Evolutionary conservation across 2,329 filamentous ascomycete species (phyloP), one percentile per base, ranked within the genome.

Genomic region (Clarireedia paspali): DNA sequence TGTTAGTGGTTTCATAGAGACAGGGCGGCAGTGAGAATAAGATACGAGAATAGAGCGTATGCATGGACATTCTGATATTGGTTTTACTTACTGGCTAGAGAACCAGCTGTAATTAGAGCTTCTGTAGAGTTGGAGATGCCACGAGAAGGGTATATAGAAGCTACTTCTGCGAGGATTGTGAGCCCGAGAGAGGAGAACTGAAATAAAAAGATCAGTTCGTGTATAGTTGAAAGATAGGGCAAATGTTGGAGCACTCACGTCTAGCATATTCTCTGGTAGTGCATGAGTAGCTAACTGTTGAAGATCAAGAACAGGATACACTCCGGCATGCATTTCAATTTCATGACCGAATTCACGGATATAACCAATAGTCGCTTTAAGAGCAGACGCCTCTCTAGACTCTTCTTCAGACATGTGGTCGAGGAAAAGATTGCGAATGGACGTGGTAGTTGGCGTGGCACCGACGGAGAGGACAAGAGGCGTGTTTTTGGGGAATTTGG

Each of bases 201-300:
- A 44, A n/a, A 9, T 57, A 55, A 12, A 14, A 10, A 12, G 1
- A 66, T 57, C 53, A 63, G 58, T 7, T 61, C 10, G 62, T 50
- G 6, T 60, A 61, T 36, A 12, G 1, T 4, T 27, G 6, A 14
- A 15, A 6, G 24, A 6, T 2, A 34, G 14, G 48, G 65, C 14
- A 14, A 24, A 36, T 5, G 6, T 7, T 7, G 6, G 4, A 24
- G 24, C 26, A 14, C 53, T 38, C 50, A 44, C 53, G 14, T 7
- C 17, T 14, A 56, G n/a, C 34, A 52, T 14, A 9, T 61, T 61
- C 0, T 69, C 64, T 3, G 77, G 74, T 0, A 78, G 71, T 4
- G 87, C 84, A 63, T 85, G 81, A 0, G 88, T 89, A 1, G 87
- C 83, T 2, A 92, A 75, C 69, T 94, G 89, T 68, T 94, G 89